These are phyloP conservation scores for Gossypium turneri DNA, from an alignment of 345 rosid species.

Conservation along the genomic window DNA sequence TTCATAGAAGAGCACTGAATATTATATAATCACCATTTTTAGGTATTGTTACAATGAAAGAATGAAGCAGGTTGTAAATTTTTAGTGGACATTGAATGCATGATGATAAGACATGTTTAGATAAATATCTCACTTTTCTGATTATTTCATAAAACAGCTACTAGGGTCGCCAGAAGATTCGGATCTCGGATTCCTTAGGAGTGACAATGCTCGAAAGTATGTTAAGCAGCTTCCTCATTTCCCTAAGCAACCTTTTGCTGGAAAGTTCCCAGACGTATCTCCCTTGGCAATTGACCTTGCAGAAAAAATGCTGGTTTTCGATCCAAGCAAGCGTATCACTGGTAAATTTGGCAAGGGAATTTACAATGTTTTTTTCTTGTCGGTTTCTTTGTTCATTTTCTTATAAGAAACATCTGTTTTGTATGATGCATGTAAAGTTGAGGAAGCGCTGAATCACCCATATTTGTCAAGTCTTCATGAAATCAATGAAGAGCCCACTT, in stretches of 20 bases:
- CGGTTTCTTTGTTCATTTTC: neutral
- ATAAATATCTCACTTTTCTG: neutral
- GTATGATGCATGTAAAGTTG: slow-evolving; percentile 39
- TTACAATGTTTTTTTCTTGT: neutral
- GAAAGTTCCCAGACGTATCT: slow-evolving; percentile 57
- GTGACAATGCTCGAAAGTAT: slow-evolving; percentile 76
- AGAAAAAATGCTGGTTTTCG: slow-evolving; percentile 77
- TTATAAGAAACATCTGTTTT: slow-evolving; percentile 8
- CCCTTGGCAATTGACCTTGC: slow-evolving; percentile 77
- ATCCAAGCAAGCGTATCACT: slow-evolving; percentile 82
- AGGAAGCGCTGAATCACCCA: slow-evolving; percentile 76
- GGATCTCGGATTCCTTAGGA: slow-evolving; percentile 76
- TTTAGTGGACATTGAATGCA: neutral
- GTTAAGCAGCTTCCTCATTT: slow-evolving; percentile 70
- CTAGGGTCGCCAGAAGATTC: slow-evolving; percentile 86
- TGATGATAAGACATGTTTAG: neutral
- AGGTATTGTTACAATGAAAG: neutral
- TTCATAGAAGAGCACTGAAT: neutral
- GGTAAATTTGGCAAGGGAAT: slow-evolving; percentile 25
- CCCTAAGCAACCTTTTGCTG: slow-evolving; percentile 62
- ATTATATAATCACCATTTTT: neutral
- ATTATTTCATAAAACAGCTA: slow-evolving; percentile 35
- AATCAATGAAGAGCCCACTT: slow-evolving; percentile 85
- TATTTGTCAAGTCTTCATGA: slow-evolving; percentile 80
- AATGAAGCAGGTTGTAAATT: slow-evolving; percentile 3